Conservation (phyloP, 768 basidiomycete genomes). For the Boletus tylopilopsis region DNA sequence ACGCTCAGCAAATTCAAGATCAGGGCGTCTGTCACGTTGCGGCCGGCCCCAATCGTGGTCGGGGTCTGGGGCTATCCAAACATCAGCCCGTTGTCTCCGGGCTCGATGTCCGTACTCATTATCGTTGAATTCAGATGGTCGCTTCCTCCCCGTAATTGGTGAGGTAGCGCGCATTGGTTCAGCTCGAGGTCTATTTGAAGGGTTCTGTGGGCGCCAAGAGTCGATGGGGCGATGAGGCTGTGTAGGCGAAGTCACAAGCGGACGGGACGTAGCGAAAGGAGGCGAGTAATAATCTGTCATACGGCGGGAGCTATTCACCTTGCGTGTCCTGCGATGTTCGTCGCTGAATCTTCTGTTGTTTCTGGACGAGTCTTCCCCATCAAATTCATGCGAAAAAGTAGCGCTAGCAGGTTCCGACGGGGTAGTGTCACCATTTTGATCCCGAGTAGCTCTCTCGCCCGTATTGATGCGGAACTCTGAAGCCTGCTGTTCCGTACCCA, state of each 20-base stretch:
- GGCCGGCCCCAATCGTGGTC: slow-evolving; percentile 6
- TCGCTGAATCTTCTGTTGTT: slow-evolving; percentile 5
- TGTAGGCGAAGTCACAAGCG: slow-evolving; percentile 2
- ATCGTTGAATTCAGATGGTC: slow-evolving; percentile 19
- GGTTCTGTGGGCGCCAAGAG: slow-evolving; percentile 5
- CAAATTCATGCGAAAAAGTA: slow-evolving; percentile 1
- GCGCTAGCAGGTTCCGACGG: slow-evolving; percentile 9
- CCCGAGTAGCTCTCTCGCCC: neutral
- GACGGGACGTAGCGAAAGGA: neutral
- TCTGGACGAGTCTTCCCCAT: slow-evolving; percentile 9
- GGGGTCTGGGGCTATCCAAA: slow-evolving; percentile 13
- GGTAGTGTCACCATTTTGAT: neutral
- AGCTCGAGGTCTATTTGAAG: slow-evolving; percentile 10
- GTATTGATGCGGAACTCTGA: neutral
- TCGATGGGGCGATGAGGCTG: slow-evolving; percentile 1
- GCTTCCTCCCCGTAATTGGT: slow-evolving; percentile 18
- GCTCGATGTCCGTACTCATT: slow-evolving; percentile 17
- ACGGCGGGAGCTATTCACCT: neutral
- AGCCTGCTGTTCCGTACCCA: slow-evolving; percentile 5
- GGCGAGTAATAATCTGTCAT: slow-evolving; percentile 13
- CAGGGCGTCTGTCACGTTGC: slow-evolving; percentile 9
- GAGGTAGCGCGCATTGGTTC: slow-evolving; percentile 17
- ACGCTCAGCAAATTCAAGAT: slow-evolving; percentile 15
- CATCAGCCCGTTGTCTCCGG: slow-evolving; percentile 24
- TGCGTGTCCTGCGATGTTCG: slow-evolving; percentile 7